These are phyloP conservation scores for Diaporthe citri DNA, from an alignment of 2,329 filamentous ascomycete genomes.

Conservation along the genomic window DNA sequence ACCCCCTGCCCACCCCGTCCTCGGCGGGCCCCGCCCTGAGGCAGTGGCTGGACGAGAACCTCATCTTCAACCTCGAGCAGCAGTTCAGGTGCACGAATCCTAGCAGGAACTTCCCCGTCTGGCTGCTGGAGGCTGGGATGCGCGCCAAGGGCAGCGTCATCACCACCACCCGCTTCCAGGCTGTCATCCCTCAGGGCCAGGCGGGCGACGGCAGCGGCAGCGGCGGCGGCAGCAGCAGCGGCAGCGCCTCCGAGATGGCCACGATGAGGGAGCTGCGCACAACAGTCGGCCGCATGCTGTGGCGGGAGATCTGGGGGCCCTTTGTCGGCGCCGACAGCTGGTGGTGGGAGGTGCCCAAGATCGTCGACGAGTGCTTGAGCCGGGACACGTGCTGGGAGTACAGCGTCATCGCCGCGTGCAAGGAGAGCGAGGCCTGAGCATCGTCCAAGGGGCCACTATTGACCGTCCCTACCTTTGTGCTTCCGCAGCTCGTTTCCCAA, in stretches of 20 bases:
- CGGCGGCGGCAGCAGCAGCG: conserved; percentile 44
- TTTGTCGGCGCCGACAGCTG: conserved; percentile 63
- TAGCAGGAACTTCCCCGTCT: conserved; percentile 67
- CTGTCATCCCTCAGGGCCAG: conserved; percentile 47
- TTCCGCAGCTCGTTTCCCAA: not conserved
- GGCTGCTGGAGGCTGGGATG: conserved; percentile 69
- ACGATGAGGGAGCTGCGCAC: conserved; percentile 56
- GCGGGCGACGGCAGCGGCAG: conserved; percentile 24
- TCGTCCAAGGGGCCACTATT: too few species aligned
- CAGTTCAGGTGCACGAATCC: conserved; percentile 72
- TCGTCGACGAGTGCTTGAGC: conserved; percentile 66
- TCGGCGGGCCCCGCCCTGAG: conserved; percentile 70
- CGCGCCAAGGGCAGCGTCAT: conserved; percentile 61
- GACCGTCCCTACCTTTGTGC: not conserved
- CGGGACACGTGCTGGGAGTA: conserved; percentile 71
- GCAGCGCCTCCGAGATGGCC: conserved; percentile 40
- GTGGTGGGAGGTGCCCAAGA: conserved; percentile 73
- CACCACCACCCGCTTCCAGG: conserved; percentile 63
- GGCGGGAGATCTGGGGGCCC: conserved; percentile 71
- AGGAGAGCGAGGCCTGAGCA: conserved; percentile 48
- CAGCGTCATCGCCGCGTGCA: conserved; percentile 67
- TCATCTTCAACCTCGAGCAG: conserved; percentile 70
- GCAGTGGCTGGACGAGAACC: conserved; percentile 72
- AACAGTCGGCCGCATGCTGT: conserved; percentile 68
- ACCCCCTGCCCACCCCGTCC: conserved; percentile 68